Conservation (phyloP, 768 basidiomycete genomes). For the Hericium alpestre region DNA sequence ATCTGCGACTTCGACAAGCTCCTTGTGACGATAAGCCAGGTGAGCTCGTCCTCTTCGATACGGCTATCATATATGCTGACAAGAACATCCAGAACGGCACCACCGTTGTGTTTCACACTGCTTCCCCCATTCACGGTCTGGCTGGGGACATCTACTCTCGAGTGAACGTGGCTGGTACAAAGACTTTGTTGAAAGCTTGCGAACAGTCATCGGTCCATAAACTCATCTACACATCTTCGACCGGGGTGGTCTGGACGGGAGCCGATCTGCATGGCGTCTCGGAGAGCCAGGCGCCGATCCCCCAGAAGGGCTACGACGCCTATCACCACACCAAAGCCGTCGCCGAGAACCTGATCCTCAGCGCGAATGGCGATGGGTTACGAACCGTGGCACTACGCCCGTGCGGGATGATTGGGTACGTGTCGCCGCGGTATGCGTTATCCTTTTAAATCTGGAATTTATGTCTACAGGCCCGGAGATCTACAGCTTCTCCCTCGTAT, state of each 20-base stretch:
- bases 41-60: background rate
- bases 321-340: background rate
- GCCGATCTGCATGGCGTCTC: background rate
- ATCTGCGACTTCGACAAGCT: background rate
- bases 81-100: background rate
- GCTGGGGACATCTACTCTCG: background rate
- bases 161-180: background rate
- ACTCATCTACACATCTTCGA: background rate
- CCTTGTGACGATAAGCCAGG: background rate
- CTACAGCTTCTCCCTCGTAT: background rate
- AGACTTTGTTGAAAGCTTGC: background rate
- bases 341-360: background rate
- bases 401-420: background rate
- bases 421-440: background rate
- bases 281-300: background rate
- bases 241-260: background rate
- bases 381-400: background rate
- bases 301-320: background rate
- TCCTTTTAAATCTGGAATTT: background rate
- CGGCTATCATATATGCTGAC: too few species aligned
- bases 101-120: background rate
- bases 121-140: background rate
- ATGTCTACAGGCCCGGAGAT: background rate
- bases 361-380: background rate
- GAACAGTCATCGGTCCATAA: background rate